Base-by-base conservation (phyloP, 495 filamentous ascomycete species). In the Aspergillus homomorphus region DNA sequence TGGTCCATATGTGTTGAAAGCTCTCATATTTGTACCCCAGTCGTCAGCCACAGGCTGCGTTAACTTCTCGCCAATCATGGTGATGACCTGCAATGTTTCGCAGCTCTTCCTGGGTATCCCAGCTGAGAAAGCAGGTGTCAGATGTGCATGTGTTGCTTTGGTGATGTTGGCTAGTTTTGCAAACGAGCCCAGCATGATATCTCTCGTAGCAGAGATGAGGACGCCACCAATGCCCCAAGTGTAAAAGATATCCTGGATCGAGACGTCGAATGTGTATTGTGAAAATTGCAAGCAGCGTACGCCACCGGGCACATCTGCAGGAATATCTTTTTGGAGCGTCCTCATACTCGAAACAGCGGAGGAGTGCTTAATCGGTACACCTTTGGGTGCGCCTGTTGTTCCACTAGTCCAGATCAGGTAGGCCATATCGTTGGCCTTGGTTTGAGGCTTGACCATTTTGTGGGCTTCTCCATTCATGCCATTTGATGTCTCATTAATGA, bases 11-110 rank as follows among this genome's bases (percentile, higher is more conserved):
- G 71, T 75, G 49, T 75, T 75, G 48, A 64, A 73, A 7, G 65
- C 64, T 18, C 66, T 65, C 60, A 68, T 67, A 53, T 70, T 42
- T 5, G 60, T 63, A 19, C 72, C 67, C 72, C 72, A 75, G 44
- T 75, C 72, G 51, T 75, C 70, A 16, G 72, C 72, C 16, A 75
- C 70, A 53, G 54, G 20, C 41, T 70, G 72, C n/a, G 92, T 96
- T 72, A 96, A 79, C 78, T 96, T 96, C 83, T 96, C 92, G 51
- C 92, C 92, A 67, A 96, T 96, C 55, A 90, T 94, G 26, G 91
- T 96, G 87, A 96, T 96, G 69, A 96, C 92, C 24, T 72, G 60
- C 3, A 75, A 59, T 1, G 67, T 75, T 28, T 67, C 60, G 53
- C 72, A 75, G 38, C 38, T 48, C 24, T 68, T 57, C 50, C 73